Evolutionary conservation across 352 stramenopile genomes (phyloP), one percentile per base, ranked within the genome.

Genomic region (Phytopythium oedochilum): DNA sequence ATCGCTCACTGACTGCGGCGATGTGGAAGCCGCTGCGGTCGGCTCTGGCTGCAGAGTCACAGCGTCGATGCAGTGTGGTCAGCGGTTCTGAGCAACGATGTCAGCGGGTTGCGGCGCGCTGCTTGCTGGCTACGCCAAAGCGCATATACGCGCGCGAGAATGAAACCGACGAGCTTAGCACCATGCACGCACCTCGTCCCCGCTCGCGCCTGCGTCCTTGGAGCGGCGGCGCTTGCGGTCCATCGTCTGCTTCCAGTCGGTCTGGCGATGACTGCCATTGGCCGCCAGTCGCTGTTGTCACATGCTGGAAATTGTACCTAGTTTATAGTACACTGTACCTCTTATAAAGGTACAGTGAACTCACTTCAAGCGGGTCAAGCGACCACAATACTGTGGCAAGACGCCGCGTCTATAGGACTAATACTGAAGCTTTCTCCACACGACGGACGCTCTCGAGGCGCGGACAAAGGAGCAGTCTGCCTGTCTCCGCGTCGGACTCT

Each of bases 171-270:
- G 11, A 17, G 11, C 10, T 15, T 6, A 35, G 31, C n/a, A 4
- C 22, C 42, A n/a, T 5, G 6, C 23, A 34, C 50, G 49, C 39
- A 69, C 60, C 53, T 66, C 45, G 12, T 56, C 39, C 22, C 23
- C 40, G 22, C n/a, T 22, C n/a, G 38, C 31, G 23, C 29, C 31
- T 22, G 48, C 38, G n/a, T 12, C 7, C 23, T 48, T 48, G 42
- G 44, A 14, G 25, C 61, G 52, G 18, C 57, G 61, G 42, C 61
- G 61, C 45, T 68, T 68, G 44, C 57, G 60, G 44, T 57, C 61
- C 61, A 68, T 68, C 32, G 43, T 29, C 31, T 14, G 10, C 23
- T 40, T 36, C 25, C 15, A 36, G 44, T 46, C 18, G 7, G 0
- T 14, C 38, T 44, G 9, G 4, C 14, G 8, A 48, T n/a, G n/a